Evolutionary conservation across 2,329 filamentous ascomycete genomes (phyloP), one percentile per base, ranked within the genome.

Genomic region (Phyllosticta citrichinensis): DNA sequence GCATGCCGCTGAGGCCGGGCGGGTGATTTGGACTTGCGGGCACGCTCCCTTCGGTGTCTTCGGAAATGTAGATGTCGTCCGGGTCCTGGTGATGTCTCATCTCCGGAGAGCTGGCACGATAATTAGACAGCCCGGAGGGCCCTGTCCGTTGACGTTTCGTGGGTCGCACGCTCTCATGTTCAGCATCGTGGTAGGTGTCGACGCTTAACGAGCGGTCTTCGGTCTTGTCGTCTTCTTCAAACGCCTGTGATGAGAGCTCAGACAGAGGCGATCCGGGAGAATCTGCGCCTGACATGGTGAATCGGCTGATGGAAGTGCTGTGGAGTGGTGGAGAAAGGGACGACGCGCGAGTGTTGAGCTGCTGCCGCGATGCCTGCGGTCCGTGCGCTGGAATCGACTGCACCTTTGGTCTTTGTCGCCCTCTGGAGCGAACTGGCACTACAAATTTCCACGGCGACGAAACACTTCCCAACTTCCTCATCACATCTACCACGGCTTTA

Each of bases 11-110:
- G n/a, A 52, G 33, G 5, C 70, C 71, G 67, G 70, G 71, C 19
- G 71, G 72, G 67, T 74, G 73, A 63, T 76, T 72, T 60, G 79
- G 78, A 55, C 77, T 79, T 63, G 70, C 87, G 71, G 77, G 88
- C 74, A 75, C 87, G 80, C 71, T 91, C 73, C 91, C 91, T 35
- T 89, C 92, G 56, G 89, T 95, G 75, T 99, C 94, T 58, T 89
- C 91, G 8, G 91, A 96, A 63, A 97, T 87, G 59, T 91, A 88
- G 57, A 84, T 76, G 66, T 82, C 73, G 73, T 63, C 61, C 1
- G 63, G 57, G 47, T 66, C 63, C 6, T 66, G 53, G 64, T 62
- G 6, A 40, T 40, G 33, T 9, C 33, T 40, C 33, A 40, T 40
- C 33, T 40, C 56, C 53, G 61, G 59, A 33, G 69, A 67, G 66